phyloP scores from a whole-genome alignment of 306 rosid species.

The Cajanus cajan region DNA sequence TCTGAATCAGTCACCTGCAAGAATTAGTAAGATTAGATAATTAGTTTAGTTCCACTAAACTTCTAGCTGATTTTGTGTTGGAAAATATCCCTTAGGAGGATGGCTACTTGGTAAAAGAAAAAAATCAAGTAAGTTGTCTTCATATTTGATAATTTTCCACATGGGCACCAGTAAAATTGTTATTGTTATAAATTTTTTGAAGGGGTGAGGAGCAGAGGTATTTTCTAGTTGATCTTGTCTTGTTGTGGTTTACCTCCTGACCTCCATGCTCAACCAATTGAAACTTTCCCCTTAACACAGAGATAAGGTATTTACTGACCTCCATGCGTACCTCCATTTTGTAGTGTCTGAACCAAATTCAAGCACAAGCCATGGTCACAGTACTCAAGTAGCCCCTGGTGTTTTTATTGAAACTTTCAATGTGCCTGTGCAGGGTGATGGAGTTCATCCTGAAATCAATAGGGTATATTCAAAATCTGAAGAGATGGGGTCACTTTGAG shows the following conservation, averaged over 20 bases:
- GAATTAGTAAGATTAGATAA: neutral
- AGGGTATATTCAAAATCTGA: conserved; percentile 55
- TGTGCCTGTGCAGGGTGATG: conserved; percentile 83
- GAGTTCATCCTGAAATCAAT: conserved; percentile 69
- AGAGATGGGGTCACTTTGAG: conserved; percentile 16
- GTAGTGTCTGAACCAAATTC: conserved; percentile 75
- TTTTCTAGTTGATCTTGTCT: conserved; percentile 4
- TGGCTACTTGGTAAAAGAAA: neutral
- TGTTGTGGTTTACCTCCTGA: neutral
- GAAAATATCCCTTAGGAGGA: neutral
- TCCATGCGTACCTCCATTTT: conserved; percentile 29
- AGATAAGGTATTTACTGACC: conserved; percentile 21
- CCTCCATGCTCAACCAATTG: neutral
- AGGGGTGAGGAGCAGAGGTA: neutral
- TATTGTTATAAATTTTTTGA: neutral
- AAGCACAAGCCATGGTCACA: conserved; percentile 67
- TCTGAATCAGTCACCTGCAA: conserved; percentile 19
- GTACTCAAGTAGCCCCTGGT: conserved; percentile 74
- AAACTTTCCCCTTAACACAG: conserved; percentile 1
- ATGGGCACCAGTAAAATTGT: neutral
- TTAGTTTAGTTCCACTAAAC: neutral
- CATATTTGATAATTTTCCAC: conserved; percentile 3
- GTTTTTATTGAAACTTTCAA: conserved; percentile 87
- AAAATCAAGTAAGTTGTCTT: neutral
- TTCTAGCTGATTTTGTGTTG: neutral